Evolutionary conservation across 441 rosid genomes (phyloP).

Genomic region (Adansonia gregorii): DNA sequence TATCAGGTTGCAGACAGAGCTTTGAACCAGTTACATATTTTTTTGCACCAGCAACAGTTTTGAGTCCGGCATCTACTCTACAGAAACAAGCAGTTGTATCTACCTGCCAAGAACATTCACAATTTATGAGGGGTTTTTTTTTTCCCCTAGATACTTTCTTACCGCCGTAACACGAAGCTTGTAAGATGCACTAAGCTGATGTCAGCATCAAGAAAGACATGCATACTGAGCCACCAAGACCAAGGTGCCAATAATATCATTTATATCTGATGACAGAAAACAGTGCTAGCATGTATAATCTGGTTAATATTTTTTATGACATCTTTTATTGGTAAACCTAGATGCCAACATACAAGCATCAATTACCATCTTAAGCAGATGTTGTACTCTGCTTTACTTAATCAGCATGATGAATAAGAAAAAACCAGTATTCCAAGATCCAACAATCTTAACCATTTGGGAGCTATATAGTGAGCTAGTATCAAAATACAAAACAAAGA

Average conservation of each 20-base stretch:
- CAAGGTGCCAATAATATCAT: neutral
- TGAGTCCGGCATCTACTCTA: constrained; percentile 58
- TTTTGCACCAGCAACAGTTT: constrained; percentile 58
- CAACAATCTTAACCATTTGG: neutral
- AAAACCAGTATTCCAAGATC: constrained; percentile 3
- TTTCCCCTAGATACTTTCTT: neutral
- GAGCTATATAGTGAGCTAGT: neutral
- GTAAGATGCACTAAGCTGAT: neutral
- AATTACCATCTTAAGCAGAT: neutral
- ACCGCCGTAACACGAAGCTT: neutral
- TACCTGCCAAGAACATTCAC: constrained; percentile 42
- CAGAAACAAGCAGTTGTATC: constrained; percentile 58
- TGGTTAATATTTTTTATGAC: neutral
- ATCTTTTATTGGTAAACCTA: neutral
- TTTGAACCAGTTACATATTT: constrained; percentile 55
- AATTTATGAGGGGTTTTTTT: neutral
- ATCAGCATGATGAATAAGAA: neutral
- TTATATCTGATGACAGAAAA: constrained; percentile 13
- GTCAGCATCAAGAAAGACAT: neutral
- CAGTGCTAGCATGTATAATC: neutral
- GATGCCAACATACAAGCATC: constrained; percentile 10
- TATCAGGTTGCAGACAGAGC: constrained; percentile 58
- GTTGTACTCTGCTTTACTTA: neutral
- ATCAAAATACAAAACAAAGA: neutral
- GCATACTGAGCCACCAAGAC: neutral